These are phyloP conservation scores for Avena atlantica DNA, from an alignment of 176 grass and related monocot species.

Conservation along the genomic window DNA sequence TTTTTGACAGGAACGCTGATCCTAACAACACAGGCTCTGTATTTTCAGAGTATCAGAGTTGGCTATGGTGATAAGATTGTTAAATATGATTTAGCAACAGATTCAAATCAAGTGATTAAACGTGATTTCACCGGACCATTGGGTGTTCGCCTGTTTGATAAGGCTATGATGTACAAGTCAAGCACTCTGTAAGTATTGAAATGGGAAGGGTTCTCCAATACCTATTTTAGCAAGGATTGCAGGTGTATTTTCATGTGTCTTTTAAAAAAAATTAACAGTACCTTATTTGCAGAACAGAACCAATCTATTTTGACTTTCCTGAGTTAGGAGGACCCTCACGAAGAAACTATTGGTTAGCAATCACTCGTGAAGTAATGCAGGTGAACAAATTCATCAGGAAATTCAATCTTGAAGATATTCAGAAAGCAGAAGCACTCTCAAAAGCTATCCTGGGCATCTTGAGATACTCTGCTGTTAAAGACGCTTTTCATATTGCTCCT, in stretches of 20 bases:
- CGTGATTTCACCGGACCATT: constrained; percentile 79
- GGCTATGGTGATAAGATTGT: constrained; percentile 69
- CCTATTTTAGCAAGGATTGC: constrained; percentile 18
- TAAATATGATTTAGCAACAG: constrained; percentile 69
- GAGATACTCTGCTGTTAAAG: constrained; percentile 80
- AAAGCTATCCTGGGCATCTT: constrained; percentile 81
- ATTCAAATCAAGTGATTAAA: constrained; percentile 81
- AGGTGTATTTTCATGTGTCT: constrained; percentile 2
- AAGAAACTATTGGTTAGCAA: constrained; percentile 89
- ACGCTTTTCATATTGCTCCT: constrained; percentile 74
- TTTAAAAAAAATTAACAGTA: constrained; percentile 39
- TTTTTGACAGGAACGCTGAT: constrained; percentile 80
- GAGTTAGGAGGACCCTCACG: constrained; percentile 74
- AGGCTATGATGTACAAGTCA: constrained; percentile 86
- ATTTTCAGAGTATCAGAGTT: constrained; percentile 80
- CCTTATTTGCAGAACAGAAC: constrained; percentile 69
- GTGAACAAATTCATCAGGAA: constrained; percentile 83
- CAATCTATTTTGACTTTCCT: constrained; percentile 85
- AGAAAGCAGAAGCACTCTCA: constrained; percentile 76
- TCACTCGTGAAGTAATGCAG: constrained; percentile 79
- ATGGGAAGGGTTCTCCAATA: constrained; percentile 38
- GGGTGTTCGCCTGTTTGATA: constrained; percentile 92
- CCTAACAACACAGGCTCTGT: constrained; percentile 91
- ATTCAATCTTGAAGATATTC: constrained; percentile 75
- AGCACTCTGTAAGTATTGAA: constrained; percentile 73